Evolutionary conservation across 2,329 filamentous ascomycete species (phyloP), one percentile per base, ranked within the genome.

Genomic region (Fusarium nodosum): DNA sequence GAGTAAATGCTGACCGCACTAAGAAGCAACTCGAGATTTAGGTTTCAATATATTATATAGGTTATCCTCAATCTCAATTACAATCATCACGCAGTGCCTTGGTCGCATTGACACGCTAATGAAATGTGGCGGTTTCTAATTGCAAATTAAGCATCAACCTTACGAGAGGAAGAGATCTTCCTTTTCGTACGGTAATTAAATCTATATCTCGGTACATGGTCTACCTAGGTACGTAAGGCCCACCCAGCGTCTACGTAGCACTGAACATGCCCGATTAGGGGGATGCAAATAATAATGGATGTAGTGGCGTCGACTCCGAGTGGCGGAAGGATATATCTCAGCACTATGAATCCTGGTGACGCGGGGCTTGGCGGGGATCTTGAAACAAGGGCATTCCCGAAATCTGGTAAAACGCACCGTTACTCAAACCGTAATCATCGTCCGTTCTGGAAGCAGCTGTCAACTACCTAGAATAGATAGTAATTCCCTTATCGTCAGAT

Each of bases 371-470:
- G 58, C 48, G 58, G 53, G 51, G 64, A 48, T 65, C 31, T 45
- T 71, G 67, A 70, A 70, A 70, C 67, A 48, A 60, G 58, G 67
- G 47, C 59, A 39, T 64, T 60, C 55, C 67, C 63, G 41, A 42
- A 28, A 56, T 46, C 39, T 66, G 50, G 62, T 56, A 52, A 59
- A 47, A 60, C 50, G 34, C 24, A 41, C 56, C 50, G 33, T 51
- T 48, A 44, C 34, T 46, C 48, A 46, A 59, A 42, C 61, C 50
- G 22, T 26, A 46, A 46, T 31, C 26, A n/a, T 46, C 44, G n/a
- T 46, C 44, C 44, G 26, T 46, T 31, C 28, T 31, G 18, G 44
- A 46, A 46, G 9, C 30, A 28, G 44, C 44, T 31, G 44, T 20
- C 44, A 31, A 46, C 18, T 20, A 41, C n/a, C 24, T 20, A 38